Conservation (phyloP, 441 rosid genomes). For the Gossypium trilobum region DNA sequence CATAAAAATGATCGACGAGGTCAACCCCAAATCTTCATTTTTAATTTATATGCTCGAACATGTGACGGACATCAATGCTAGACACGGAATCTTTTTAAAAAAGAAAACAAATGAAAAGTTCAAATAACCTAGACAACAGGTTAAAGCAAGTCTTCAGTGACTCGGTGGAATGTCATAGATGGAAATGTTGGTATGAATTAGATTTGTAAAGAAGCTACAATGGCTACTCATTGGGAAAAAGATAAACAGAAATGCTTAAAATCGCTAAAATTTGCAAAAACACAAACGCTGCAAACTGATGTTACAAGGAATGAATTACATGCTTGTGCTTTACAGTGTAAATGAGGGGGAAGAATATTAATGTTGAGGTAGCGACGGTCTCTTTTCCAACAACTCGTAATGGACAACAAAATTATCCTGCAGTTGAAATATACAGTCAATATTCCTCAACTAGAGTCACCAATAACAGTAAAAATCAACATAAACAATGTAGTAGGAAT, state of each 20-base stretch:
- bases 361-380: constrained; percentile 66
- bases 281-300: constrained; percentile 37
- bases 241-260: not conserved
- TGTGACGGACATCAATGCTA: not conserved
- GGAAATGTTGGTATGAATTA: not conserved
- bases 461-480: not conserved
- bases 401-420: constrained; percentile 81
- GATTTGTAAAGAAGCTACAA: not conserved
- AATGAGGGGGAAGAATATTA: constrained; percentile 8
- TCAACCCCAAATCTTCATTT: not conserved
- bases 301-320: constrained; percentile 14
- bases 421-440: constrained; percentile 19
- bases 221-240: not conserved
- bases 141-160: not conserved
- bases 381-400: constrained; percentile 79
- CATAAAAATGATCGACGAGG: not conserved
- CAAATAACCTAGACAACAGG: not conserved
- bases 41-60: not conserved
- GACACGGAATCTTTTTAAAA: not conserved
- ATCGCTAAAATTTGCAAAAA: constrained; percentile 22
- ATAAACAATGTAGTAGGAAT: not conserved
- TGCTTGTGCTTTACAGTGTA: not conserved
- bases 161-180: not conserved
- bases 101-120: not conserved
- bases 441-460: not conserved